Conservation (phyloP, 2,329 filamentous ascomycete species). For the Trichoderma aggressivum region DNA sequence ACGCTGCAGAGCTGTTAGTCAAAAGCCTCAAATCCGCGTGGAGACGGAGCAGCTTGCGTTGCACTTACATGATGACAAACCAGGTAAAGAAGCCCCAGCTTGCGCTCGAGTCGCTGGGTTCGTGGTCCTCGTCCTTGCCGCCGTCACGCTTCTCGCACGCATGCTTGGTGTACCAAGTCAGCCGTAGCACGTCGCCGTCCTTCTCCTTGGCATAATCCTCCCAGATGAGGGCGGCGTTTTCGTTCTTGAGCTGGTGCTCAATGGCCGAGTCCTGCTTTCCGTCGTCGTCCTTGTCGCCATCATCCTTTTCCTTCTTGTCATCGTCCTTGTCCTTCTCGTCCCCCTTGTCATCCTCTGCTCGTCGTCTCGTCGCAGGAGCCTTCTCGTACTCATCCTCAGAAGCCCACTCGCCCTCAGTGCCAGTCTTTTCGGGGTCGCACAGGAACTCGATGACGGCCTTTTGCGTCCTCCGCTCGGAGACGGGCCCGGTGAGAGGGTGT, state of each 20-base stretch:
- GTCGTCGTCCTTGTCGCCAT: conserved; percentile 39
- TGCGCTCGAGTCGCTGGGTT: conserved; percentile 45
- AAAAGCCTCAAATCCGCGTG: background rate
- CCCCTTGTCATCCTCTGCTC: conserved; percentile 30
- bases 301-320: conserved; percentile 31
- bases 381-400: conserved; percentile 46
- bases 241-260: conserved; percentile 52
- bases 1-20: conserved; percentile 51
- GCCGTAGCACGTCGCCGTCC: conserved; percentile 60
- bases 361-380: conserved; percentile 5
- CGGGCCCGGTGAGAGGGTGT: conserved; percentile 48
- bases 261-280: conserved; percentile 39
- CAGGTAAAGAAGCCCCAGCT: conserved; percentile 97
- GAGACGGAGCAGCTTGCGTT: background rate
- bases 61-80: conserved; percentile 84
- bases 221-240: conserved; percentile 67
- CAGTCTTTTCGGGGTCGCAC: conserved; percentile 70
- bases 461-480: conserved; percentile 55
- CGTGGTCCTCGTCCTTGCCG: conserved; percentile 40
- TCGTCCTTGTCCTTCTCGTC: conserved; percentile 27
- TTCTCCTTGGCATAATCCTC: conserved; percentile 64
- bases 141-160: conserved; percentile 65
- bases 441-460: conserved; percentile 80
- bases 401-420: conserved; percentile 67
- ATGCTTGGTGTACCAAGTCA: conserved; percentile 85